Percentiles rank a stretch among this genome's conserved stretches.
phyloP scores from a whole-genome alignment of 2,329 filamentous ascomycete species.

The Ambrosiella beaveri region DNA sequence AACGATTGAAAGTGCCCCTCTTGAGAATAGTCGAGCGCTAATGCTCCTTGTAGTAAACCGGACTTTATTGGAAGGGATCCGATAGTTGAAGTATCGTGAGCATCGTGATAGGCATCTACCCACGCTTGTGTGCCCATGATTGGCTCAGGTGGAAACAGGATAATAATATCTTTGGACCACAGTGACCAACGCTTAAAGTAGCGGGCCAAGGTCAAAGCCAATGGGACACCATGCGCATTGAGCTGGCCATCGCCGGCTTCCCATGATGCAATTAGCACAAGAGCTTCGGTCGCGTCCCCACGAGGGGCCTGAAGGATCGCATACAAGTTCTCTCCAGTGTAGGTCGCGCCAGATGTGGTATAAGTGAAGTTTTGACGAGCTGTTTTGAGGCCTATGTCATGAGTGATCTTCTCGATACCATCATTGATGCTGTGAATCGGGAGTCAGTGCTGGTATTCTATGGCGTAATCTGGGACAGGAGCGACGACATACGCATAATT shows the following conservation, averaged over 20 bases:
- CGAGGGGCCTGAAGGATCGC: conserved; percentile 83
- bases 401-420: conserved; percentile 58
- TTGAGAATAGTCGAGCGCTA: conserved; percentile 86
- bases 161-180: conserved; percentile 97
- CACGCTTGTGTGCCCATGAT: conserved; percentile 83
- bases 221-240: conserved; percentile 74
- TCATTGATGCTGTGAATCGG: conserved; percentile 38
- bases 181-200: conserved; percentile 98
- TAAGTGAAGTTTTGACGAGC: conserved; percentile 82
- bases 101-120: conserved; percentile 94
- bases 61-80: conserved; percentile 74
- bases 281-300: conserved; percentile 90
- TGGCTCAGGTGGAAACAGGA: conserved; percentile 77
- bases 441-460: too few relatives aligned
- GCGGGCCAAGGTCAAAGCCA: conserved; percentile 70
- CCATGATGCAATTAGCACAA: conserved; percentile 84
- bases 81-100: conserved; percentile 54
- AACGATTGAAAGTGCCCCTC: conserved; percentile 71
- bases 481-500: conserved; percentile 32
- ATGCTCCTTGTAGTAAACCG: conserved; percentile 76
- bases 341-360: conserved; percentile 53
- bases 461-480: too few relatives aligned
- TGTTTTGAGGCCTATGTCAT: conserved; percentile 66
- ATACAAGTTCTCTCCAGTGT: conserved; percentile 78
- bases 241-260: conserved; percentile 59